These are phyloP conservation scores for Penicillium turbatum DNA, from an alignment of 495 filamentous ascomycete genomes.

Conservation along the genomic window DNA sequence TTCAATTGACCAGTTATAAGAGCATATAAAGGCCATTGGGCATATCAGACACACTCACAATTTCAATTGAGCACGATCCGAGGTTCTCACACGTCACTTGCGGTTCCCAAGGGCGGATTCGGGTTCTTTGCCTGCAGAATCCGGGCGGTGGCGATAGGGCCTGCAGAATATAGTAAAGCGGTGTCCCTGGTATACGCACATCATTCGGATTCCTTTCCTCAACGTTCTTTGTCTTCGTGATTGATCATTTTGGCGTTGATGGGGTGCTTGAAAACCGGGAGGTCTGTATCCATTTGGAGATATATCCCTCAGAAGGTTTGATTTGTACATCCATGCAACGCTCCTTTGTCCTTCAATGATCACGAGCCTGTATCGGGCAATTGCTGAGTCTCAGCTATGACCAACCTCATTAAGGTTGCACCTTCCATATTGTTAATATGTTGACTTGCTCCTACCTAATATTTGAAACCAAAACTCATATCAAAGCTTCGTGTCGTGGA, in stretches of 20 bases:
- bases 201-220: neutral
- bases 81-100: slow-evolving; percentile 8
- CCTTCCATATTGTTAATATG: neutral
- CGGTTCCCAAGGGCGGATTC: slow-evolving; percentile 7
- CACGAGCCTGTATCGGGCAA: slow-evolving; percentile 4
- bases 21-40: neutral
- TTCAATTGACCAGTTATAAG: neutral
- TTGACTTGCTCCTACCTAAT: neutral
- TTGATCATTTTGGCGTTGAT: too few species aligned
- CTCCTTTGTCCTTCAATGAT: neutral
- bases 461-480: too few species aligned
- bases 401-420: neutral
- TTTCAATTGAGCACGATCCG: slow-evolving; percentile 10
- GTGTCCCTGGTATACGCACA: neutral
- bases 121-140: slow-evolving; percentile 4
- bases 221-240: neutral
- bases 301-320: too few species aligned
- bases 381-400: neutral
- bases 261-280: too few species aligned
- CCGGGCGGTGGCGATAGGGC: neutral
- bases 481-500: too few species aligned
- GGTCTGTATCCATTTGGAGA: too few species aligned
- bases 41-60: neutral
- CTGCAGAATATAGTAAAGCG: neutral
- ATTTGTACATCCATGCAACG: too few species aligned